Evolutionary conservation across 2,329 filamentous ascomycete species (phyloP).

Genomic region (Harringtonia lauricola): DNA sequence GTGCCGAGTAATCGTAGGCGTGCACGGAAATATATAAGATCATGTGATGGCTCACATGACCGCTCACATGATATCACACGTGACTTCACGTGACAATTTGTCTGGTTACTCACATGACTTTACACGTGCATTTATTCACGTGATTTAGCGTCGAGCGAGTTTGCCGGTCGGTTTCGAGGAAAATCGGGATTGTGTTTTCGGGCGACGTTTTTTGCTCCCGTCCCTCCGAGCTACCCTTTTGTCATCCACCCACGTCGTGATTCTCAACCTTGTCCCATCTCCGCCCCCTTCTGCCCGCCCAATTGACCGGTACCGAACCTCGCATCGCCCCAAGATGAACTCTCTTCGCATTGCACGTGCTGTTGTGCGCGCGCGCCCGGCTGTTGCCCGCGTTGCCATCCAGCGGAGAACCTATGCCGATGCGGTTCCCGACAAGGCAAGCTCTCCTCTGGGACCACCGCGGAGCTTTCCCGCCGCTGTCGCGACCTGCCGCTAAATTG

Average conservation of each 20-base stretch:
- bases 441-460: not conserved
- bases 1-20: too few relatives aligned
- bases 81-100: too few relatives aligned
- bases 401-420: constrained; percentile 90
- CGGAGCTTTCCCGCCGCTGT: not conserved
- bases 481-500: not conserved
- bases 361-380: constrained; percentile 74
- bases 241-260: not conserved
- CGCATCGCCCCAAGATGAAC: constrained; percentile 59
- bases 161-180: constrained; percentile 1
- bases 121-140: not conserved
- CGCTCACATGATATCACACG: too few relatives aligned
- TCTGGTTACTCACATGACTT: not conserved
- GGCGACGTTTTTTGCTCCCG: constrained; percentile 7
- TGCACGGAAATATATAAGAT: too few relatives aligned
- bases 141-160: not conserved
- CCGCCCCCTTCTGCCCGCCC: not conserved
- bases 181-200: constrained; percentile 4
- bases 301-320: not conserved
- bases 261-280: not conserved
- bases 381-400: constrained; percentile 62
- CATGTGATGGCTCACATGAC: too few relatives aligned
- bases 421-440: constrained; percentile 68
- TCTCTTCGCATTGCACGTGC: constrained; percentile 84
- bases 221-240: constrained; percentile 3